These are phyloP conservation scores for Sarocladium kiliense DNA, from an alignment of 2,329 filamentous ascomycete species.

Conservation along the genomic window DNA sequence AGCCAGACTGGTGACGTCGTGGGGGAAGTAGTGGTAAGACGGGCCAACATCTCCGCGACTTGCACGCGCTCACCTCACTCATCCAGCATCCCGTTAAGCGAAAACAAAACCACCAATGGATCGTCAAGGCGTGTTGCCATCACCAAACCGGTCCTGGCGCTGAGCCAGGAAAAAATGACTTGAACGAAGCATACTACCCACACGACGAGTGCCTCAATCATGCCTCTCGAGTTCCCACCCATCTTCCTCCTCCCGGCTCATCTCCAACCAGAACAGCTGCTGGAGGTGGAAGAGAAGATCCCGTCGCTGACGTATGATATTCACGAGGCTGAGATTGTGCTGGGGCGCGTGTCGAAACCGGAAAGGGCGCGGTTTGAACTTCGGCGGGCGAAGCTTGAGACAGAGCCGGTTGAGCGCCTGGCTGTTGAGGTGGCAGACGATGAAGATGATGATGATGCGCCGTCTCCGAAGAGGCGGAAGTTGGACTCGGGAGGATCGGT, in stretches of 20 bases:
- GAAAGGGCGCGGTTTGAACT: slow-evolving; percentile 75
- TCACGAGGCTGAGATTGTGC: slow-evolving; percentile 64
- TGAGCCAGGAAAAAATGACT: too few species aligned
- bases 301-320: slow-evolving; percentile 65
- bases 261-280: slow-evolving; percentile 57
- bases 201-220: slow-evolving; percentile 14
- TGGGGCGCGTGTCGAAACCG: slow-evolving; percentile 67
- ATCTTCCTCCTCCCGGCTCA: slow-evolving; percentile 72
- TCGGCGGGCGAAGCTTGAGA: slow-evolving; percentile 57
- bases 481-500: not conserved
- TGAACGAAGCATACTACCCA: too few species aligned
- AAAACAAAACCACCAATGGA: too few species aligned
- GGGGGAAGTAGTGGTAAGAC: not conserved
- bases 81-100: not conserved
- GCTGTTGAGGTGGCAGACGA: not conserved
- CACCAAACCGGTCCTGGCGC: too few species aligned
- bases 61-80: not conserved
- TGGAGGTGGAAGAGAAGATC: slow-evolving; percentile 60
- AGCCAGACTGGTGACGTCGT: slow-evolving; percentile 1
- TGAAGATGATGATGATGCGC: slow-evolving; percentile 2
- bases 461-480: slow-evolving; percentile 6
- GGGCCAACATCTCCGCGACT: not conserved
- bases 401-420: slow-evolving; percentile 38
- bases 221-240: slow-evolving; percentile 42
- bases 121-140: too few species aligned